These are phyloP conservation scores for Leccinum uliginosum DNA, from an alignment of 768 basidiomycete genomes.

Conservation along the genomic window DNA sequence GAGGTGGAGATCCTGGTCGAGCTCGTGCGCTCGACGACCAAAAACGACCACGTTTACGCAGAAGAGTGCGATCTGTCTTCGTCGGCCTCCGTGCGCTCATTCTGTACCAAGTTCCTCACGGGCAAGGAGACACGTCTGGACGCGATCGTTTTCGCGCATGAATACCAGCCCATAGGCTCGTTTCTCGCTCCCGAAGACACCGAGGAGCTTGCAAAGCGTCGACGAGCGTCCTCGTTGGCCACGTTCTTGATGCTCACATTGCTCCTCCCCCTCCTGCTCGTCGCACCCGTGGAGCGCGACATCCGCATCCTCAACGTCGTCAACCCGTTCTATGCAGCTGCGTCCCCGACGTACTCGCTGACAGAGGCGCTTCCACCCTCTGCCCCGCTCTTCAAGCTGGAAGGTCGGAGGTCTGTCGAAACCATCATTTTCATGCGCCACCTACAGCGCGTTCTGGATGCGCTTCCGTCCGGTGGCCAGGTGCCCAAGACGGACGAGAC, in stretches of 20 bases:
- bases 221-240: conserved; percentile 53
- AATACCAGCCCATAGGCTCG: conserved; percentile 62
- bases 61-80: conserved; percentile 73
- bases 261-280: conserved; percentile 73
- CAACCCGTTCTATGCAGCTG: conserved; percentile 88
- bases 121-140: conserved; percentile 69
- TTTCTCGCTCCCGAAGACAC: conserved; percentile 31
- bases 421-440: conserved; percentile 66
- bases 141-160: conserved; percentile 74
- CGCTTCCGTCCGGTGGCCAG: conserved; percentile 62
- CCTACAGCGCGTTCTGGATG: conserved; percentile 80
- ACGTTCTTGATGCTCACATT: conserved; percentile 78
- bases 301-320: conserved; percentile 85
- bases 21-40: conserved; percentile 61
- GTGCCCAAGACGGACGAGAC: conserved; percentile 37
- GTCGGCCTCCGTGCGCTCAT: conserved; percentile 60
- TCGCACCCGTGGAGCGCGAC: conserved; percentile 82
- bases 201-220: conserved; percentile 30
- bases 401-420: conserved; percentile 64
- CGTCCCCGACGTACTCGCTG: conserved; percentile 42
- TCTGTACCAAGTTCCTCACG: conserved; percentile 65
- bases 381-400: conserved; percentile 41
- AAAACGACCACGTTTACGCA: conserved; percentile 75
- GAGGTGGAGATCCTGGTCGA: conserved; percentile 57
- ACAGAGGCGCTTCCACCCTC: conserved; percentile 26